phyloP scores from a whole-genome alignment of 1,284 basidiomycete genomes.

The Leccinum griseonigrum region DNA sequence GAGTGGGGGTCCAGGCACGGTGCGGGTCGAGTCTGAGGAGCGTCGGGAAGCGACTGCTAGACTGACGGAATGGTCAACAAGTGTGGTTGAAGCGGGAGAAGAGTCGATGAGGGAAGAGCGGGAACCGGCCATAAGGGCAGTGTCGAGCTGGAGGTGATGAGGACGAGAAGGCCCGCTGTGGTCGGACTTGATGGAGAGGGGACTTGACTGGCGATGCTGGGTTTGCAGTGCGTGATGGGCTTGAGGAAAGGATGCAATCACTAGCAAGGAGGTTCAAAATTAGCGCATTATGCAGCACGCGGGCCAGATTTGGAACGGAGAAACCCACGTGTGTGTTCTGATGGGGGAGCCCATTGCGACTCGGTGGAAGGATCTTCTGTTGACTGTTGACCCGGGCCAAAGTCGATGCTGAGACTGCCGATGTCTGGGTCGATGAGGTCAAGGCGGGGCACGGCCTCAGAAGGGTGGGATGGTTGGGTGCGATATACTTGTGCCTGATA shows the following conservation, averaged over 20 bases:
- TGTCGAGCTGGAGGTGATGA: conserved; percentile 49
- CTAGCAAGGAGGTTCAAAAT: conserved; percentile 27
- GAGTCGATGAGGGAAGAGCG: conserved; percentile 41
- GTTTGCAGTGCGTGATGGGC: conserved; percentile 20
- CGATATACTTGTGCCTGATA: conserved; percentile 73
- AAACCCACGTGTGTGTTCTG: conserved; percentile 38
- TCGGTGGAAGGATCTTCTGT: conserved; percentile 51
- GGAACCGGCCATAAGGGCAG: conserved; percentile 35
- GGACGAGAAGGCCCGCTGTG: conserved; percentile 34
- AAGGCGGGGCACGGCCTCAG: conserved; percentile 37
- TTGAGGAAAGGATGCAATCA: conserved; percentile 27
- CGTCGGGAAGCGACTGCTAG: conserved; percentile 37
- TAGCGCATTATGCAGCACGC: conserved; percentile 29
- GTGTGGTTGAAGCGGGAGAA: conserved; percentile 55
- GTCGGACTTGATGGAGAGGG: conserved; percentile 34
- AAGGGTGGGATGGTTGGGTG: conserved; percentile 33
- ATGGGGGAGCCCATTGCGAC: conserved; percentile 53
- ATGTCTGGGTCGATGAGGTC: conserved; percentile 52
- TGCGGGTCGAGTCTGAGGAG: conserved; percentile 55
- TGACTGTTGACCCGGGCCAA: conserved; percentile 39
- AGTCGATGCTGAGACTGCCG: conserved; percentile 58
- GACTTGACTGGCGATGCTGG: conserved; percentile 35
- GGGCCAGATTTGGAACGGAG: conserved; percentile 28
- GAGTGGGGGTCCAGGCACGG: conserved; percentile 41
- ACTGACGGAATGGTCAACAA: conserved; percentile 42